A percentile compares a stretch with the other conserved stretches of the same genome.
These are phyloP conservation scores for Paramecium sonneborni DNA, from an alignment of 73 alveolate species.

Conservation along the genomic window DNA sequence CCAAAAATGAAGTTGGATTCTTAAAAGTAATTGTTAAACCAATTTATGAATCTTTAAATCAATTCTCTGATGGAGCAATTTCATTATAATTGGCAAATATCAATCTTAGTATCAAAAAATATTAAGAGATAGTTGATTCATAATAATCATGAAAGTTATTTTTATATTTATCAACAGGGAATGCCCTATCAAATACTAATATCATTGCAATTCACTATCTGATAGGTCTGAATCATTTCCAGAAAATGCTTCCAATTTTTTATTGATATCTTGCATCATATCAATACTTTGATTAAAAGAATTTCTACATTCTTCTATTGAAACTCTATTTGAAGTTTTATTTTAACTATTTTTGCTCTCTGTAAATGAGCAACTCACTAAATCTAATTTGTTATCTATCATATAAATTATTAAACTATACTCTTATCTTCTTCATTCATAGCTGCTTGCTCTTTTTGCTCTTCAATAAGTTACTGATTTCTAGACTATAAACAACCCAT, in stretches of 20 bases:
- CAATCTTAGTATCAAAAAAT: not conserved
- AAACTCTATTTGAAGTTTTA: not conserved
- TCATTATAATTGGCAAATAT: not conserved
- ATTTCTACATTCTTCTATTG: constrained; percentile 8
- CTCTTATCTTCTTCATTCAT: constrained; percentile 4
- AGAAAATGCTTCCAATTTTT: constrained; percentile 27
- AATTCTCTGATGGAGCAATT: constrained; percentile 32
- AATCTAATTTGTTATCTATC: constrained; percentile 9
- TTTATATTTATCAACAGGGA: no score
- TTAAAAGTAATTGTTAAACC: constrained; percentile 58
- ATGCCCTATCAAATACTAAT: not conserved
- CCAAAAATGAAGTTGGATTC: constrained; percentile 61
- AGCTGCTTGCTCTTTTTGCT: not conserved
- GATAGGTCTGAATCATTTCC: constrained; percentile 22
- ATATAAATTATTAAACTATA: not conserved
- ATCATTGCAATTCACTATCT: not conserved
- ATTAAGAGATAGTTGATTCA: not conserved
- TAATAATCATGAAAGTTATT: not conserved
- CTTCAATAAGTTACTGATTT: not conserved
- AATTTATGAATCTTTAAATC: constrained; percentile 55
- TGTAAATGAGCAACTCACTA: not conserved
- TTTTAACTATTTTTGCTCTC: not conserved
- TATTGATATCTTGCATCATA: not conserved
- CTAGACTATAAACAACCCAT: constrained; percentile 39
- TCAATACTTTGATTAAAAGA: constrained; percentile 1